These are phyloP conservation scores for Plantago lanceolata DNA, from an alignment of 305 asterid species.

Conservation along the genomic window DNA sequence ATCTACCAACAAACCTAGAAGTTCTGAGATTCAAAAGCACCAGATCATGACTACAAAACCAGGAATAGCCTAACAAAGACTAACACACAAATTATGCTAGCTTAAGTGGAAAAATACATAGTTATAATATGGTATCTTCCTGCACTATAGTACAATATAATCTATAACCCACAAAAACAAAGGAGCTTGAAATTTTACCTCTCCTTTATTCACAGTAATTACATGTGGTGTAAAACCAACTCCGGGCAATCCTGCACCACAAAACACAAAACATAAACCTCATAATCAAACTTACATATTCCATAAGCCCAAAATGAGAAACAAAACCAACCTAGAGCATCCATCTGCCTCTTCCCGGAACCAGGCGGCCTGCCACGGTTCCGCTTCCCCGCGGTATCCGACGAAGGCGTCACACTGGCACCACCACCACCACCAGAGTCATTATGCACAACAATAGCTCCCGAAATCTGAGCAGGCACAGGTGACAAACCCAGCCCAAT, in stretches of 20 bases:
- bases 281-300: constrained; percentile 6
- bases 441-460: constrained; percentile 31
- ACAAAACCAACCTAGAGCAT: constrained; percentile 49
- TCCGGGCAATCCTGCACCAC: constrained; percentile 55
- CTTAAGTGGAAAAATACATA: too few relatives aligned
- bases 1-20: not conserved
- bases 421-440: constrained; percentile 48
- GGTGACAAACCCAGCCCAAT: constrained; percentile 67
- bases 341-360: constrained; percentile 68
- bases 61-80: too few relatives aligned
- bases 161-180: not conserved
- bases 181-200: constrained; percentile 37
- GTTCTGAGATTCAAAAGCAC: too few relatives aligned
- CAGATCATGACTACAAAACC: too few relatives aligned
- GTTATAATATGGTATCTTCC: not conserved
- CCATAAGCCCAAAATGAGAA: not conserved
- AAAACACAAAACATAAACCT: constrained; percentile 2
- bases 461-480: constrained; percentile 35
- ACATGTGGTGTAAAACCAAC: constrained; percentile 82
- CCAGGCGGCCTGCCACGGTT: constrained; percentile 90
- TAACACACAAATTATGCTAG: too few relatives aligned
- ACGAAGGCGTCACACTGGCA: constrained; percentile 40
- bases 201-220: constrained; percentile 59
- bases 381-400: constrained; percentile 53
- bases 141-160: not conserved